Evolutionary conservation across 768 basidiomycete genomes (phyloP).

Genomic region (Amanita rimosa): DNA sequence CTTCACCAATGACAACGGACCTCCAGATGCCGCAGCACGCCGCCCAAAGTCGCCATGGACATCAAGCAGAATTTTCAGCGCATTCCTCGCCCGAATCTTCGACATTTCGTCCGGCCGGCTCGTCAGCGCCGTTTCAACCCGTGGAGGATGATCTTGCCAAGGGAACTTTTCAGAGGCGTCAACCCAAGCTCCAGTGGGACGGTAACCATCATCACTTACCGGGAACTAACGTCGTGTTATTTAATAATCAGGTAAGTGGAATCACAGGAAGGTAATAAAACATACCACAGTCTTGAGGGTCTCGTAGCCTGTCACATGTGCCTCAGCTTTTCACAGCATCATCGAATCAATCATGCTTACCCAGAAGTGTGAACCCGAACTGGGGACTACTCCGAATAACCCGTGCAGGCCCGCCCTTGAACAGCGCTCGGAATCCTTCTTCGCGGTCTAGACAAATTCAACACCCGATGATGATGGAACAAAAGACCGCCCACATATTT

Average conservation of each 20-base stretch:
- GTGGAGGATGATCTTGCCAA: constrained; percentile 56
- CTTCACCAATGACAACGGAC: constrained; percentile 27
- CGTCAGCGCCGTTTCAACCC: constrained; percentile 61
- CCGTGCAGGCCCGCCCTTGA: constrained; percentile 87
- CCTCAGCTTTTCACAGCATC: neutral
- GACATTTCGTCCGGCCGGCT: constrained; percentile 74
- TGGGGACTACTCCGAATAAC: constrained; percentile 83
- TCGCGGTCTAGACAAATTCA: constrained; percentile 52
- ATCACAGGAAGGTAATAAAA: constrained; percentile 5
- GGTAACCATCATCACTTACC: constrained; percentile 23
- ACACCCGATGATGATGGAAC: neutral
- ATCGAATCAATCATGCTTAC: constrained; percentile 13
- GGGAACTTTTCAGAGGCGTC: constrained; percentile 53
- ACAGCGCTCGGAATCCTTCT: constrained; percentile 82
- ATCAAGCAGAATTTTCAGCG: constrained; percentile 83
- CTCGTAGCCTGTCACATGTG: constrained; percentile 25
- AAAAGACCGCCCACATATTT: constrained; percentile 57
- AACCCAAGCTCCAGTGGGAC: neutral
- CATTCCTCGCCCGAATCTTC: constrained; percentile 86
- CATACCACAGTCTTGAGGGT: constrained; percentile 34
- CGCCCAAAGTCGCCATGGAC: constrained; percentile 84
- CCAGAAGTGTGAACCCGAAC: constrained; percentile 89
- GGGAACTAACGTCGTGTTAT: constrained; percentile 24
- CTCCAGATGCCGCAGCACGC: constrained; percentile 32
- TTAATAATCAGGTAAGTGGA: constrained; percentile 1